Conservation (phyloP, 106 monocot genomes). For the Dendrobium chrysotoxum region DNA sequence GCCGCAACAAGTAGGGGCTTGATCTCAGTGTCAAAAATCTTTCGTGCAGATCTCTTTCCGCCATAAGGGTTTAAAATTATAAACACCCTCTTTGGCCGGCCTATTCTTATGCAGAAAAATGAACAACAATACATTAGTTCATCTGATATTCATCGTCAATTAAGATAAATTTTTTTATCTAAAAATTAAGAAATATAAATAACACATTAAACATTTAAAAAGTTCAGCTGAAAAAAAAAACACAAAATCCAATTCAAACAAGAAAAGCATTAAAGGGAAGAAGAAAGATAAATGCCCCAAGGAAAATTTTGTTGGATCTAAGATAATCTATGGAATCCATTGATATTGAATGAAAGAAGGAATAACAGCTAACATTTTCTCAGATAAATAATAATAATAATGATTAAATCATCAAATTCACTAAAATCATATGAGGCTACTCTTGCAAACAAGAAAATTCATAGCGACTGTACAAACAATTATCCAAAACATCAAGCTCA, state of each 20-base stretch:
- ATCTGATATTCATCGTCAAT: background rate
- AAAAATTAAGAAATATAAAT: background rate
- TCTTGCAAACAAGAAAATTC: no score
- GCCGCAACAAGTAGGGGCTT: slow-evolving; percentile 72
- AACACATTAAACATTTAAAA: background rate
- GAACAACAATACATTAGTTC: background rate
- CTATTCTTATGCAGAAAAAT: slow-evolving; percentile 17
- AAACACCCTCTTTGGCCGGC: slow-evolving; percentile 72
- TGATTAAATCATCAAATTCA: background rate
- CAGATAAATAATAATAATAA: no score
- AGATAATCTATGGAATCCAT: background rate
- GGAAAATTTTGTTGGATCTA: background rate
- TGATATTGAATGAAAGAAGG: background rate
- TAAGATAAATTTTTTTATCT: background rate
- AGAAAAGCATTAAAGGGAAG: background rate
- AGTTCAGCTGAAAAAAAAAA: background rate
- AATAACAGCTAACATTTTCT: background rate
- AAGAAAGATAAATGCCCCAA: background rate
- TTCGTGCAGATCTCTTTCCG: slow-evolving; percentile 59
- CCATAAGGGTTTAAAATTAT: slow-evolving; percentile 89
- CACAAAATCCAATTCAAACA: background rate
- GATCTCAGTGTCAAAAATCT: slow-evolving; percentile 59
- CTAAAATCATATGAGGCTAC: background rate
- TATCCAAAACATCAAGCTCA: no score
- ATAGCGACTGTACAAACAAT: no score